Conservation (phyloP, 345 rosid species). For the Citrus reticulata region DNA sequence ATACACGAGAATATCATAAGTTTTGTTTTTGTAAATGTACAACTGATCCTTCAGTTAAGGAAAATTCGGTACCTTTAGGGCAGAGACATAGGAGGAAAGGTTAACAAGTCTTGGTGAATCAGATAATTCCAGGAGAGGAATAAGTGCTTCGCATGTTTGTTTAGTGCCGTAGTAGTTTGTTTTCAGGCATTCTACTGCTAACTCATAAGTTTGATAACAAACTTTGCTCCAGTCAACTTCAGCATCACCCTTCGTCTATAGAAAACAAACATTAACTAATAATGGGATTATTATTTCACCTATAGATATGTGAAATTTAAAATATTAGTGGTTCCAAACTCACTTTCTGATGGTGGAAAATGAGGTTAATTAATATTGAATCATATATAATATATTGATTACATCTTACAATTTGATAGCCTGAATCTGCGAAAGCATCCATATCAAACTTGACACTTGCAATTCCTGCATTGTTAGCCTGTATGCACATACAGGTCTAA, state of each 20-base stretch:
- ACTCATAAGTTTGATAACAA: constrained; percentile 28
- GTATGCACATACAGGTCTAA: not conserved
- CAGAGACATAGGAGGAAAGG: constrained; percentile 18
- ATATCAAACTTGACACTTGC: constrained; percentile 23
- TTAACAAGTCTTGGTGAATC: constrained; percentile 49
- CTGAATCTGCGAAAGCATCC: not conserved
- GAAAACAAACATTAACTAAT: not conserved
- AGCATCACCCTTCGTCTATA: constrained; percentile 2
- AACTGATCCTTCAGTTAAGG: not conserved
- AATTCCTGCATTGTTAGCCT: constrained; percentile 58
- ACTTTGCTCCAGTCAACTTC: constrained; percentile 15
- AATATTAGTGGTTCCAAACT: not conserved
- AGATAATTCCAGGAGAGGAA: constrained; percentile 47
- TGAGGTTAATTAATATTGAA: not conserved
- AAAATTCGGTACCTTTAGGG: constrained; percentile 20
- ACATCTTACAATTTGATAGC: not conserved
- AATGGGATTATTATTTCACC: not conserved
- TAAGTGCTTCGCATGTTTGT: constrained; percentile 38
- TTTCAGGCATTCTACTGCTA: constrained; percentile 30
- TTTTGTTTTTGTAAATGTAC: too few species aligned
- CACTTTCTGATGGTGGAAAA: not conserved
- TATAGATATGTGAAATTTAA: not conserved
- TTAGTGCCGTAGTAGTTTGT: constrained; percentile 56
- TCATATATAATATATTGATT: not conserved
- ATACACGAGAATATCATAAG: constrained; percentile 6